A percentile compares a stretch with the other conserved stretches of the same genome.
These are phyloP conservation scores for Euphorbia lathyris DNA, from an alignment of 345 rosid genomes.

Conservation along the genomic window DNA sequence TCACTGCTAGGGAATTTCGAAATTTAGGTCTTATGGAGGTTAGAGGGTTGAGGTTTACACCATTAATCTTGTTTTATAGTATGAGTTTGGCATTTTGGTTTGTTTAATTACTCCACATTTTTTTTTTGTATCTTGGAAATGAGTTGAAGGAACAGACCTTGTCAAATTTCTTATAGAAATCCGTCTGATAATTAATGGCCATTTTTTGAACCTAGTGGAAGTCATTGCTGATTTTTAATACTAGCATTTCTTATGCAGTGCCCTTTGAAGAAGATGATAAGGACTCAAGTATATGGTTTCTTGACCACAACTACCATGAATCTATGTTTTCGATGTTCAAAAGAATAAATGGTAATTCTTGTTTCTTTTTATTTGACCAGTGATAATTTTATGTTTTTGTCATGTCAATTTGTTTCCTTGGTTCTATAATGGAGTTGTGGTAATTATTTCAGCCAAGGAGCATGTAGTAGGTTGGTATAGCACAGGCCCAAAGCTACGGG, in stretches of 20 bases:
- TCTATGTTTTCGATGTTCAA: conserved; percentile 95
- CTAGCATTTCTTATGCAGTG: conserved; percentile 38
- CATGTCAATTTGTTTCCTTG: too few species aligned
- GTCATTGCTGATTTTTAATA: not conserved
- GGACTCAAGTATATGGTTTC: conserved; percentile 87
- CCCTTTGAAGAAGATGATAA: conserved; percentile 97
- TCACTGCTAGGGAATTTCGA: too few species aligned
- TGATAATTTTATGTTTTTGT: not conserved
- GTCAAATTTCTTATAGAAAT: too few species aligned
- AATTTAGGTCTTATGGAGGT: too few species aligned
- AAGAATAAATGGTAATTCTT: conserved; percentile 69
- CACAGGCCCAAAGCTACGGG: conserved; percentile 78
- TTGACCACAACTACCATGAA: conserved; percentile 94
- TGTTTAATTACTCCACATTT: too few species aligned
- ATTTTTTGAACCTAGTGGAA: not conserved
- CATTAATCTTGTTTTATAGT: too few species aligned
- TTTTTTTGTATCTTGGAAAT: too few species aligned
- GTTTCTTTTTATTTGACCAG: not conserved
- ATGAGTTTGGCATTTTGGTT: too few species aligned
- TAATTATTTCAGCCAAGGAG: conserved; percentile 65
- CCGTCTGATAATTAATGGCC: not conserved
- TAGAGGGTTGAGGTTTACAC: too few species aligned
- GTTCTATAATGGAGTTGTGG: too few species aligned
- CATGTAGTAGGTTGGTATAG: conserved; percentile 97
- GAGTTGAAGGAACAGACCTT: too few species aligned